These are phyloP conservation scores for Malbranchea cinnamomea DNA, from an alignment of 2,329 filamentous ascomycete genomes.

Conservation along the genomic window DNA sequence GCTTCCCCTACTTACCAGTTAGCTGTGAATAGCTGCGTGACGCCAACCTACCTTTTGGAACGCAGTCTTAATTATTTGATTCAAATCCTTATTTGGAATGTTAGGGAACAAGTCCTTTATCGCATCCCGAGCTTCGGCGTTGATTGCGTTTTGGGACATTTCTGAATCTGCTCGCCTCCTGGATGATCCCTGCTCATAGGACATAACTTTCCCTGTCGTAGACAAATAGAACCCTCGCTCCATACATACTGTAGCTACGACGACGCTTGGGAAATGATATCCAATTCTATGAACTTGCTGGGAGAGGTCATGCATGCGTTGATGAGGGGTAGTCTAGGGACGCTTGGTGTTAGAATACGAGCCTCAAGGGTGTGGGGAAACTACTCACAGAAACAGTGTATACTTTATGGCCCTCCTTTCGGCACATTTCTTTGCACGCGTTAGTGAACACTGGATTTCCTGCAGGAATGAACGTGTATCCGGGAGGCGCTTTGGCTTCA, in stretches of 20 bases:
- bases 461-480: conserved; percentile 47
- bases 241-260: conserved; percentile 42
- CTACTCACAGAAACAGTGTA: conserved; percentile 45
- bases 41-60: conserved; percentile 38
- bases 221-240: conserved; percentile 32
- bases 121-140: conserved; percentile 42
- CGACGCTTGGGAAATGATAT: conserved; percentile 46
- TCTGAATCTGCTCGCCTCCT: conserved; percentile 17
- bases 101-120: conserved; percentile 49
- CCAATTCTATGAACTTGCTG: conserved; percentile 48
- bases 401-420: conserved; percentile 38
- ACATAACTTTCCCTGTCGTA: conserved; percentile 32
- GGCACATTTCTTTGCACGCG: conserved; percentile 45
- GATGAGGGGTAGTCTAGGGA: conserved; percentile 34
- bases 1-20: conserved; percentile 30
- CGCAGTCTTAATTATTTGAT: conserved; percentile 43
- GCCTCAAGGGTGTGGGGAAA: conserved; percentile 3
- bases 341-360: conserved; percentile 7
- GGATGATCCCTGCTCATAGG: conserved; percentile 17
- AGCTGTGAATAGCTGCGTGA: conserved; percentile 10
- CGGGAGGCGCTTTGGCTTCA: conserved; percentile 37
- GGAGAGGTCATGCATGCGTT: conserved; percentile 37
- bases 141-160: conserved; percentile 31
- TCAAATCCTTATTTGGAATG: conserved; percentile 43
- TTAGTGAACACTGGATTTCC: conserved; percentile 45